Evolutionary conservation across 179 eudicot species (phyloP).

Genomic region (Silene noctiflora): DNA sequence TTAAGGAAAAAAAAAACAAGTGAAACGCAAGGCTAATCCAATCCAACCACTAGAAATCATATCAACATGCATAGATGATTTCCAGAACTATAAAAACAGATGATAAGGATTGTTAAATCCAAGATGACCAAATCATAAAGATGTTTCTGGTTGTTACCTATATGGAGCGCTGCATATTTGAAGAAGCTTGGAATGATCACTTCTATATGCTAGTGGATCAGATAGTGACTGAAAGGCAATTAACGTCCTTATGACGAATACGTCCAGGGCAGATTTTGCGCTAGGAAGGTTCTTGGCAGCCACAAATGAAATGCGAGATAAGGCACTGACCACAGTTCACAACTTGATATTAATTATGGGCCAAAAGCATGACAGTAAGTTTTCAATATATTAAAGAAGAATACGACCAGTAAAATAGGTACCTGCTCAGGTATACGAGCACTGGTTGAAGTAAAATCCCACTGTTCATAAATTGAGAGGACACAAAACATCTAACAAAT

Average conservation of each 20-base stretch:
- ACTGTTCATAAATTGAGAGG: slow-evolving; percentile 53
- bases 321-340: slow-evolving; percentile 52
- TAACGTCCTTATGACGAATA: slow-evolving; percentile 64
- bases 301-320: slow-evolving; percentile 56
- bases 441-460: slow-evolving; percentile 93
- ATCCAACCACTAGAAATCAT: slow-evolving; percentile 1
- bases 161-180: slow-evolving; percentile 85
- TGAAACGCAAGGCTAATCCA: not conserved
- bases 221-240: slow-evolving; percentile 75
- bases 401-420: slow-evolving; percentile 20
- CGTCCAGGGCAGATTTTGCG: slow-evolving; percentile 49
- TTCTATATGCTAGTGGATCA: slow-evolving; percentile 78
- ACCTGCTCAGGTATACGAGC: slow-evolving; percentile 85
- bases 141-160: slow-evolving; percentile 42
- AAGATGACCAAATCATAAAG: slow-evolving; percentile 17
- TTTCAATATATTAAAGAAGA: slow-evolving; percentile 13
- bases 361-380: slow-evolving; percentile 16
- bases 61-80: slow-evolving; percentile 1
- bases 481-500: slow-evolving; percentile 73
- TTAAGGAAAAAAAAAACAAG: not conserved
- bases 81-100: slow-evolving; percentile 7
- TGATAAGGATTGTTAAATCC: not conserved
- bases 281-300: slow-evolving; percentile 54
- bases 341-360: not conserved
- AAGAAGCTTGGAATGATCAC: slow-evolving; percentile 74